phyloP scores from a whole-genome alignment of 805 yeast species.

The Ogataea henricii region DNA sequence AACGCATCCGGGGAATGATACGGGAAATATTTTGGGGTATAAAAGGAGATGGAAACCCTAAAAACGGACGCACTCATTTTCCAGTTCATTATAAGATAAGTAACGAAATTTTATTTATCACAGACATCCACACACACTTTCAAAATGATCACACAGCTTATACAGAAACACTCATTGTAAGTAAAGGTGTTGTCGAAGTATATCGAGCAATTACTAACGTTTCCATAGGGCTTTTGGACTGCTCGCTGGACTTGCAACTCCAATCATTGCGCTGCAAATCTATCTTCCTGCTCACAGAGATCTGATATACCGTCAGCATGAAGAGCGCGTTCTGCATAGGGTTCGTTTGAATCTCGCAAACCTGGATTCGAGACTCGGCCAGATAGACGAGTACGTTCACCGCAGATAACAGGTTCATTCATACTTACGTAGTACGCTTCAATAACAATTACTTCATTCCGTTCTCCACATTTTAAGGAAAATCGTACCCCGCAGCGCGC shows the following conservation, averaged over 20 bases:
- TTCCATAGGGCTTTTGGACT: slow-evolving; percentile 15
- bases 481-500: slow-evolving; percentile 1
- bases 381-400: slow-evolving; percentile 13
- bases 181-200: background rate
- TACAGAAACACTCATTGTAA: slow-evolving; percentile 4
- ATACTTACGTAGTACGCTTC: background rate
- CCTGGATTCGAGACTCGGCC: slow-evolving; percentile 18
- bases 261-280: slow-evolving; percentile 14
- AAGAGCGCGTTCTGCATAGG: slow-evolving; percentile 16
- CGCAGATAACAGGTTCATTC: background rate
- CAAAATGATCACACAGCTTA: background rate
- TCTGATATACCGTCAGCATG: slow-evolving; percentile 20
- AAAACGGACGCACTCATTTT: too few relatives aligned
- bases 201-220: slow-evolving; percentile 1
- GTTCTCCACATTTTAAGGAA: background rate
- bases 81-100: too few relatives aligned
- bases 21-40: background rate
- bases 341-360: slow-evolving; percentile 14
- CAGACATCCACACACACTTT: background rate
- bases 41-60: background rate
- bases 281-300: slow-evolving; percentile 8
- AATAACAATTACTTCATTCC: background rate
- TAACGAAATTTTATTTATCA: background rate
- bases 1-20: background rate
- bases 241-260: slow-evolving; percentile 23